A percentile compares a stretch with the other conserved stretches of the same genome.
phyloP scores from a whole-genome alignment of 257 asterid species.

The Handroanthus guayacan region DNA sequence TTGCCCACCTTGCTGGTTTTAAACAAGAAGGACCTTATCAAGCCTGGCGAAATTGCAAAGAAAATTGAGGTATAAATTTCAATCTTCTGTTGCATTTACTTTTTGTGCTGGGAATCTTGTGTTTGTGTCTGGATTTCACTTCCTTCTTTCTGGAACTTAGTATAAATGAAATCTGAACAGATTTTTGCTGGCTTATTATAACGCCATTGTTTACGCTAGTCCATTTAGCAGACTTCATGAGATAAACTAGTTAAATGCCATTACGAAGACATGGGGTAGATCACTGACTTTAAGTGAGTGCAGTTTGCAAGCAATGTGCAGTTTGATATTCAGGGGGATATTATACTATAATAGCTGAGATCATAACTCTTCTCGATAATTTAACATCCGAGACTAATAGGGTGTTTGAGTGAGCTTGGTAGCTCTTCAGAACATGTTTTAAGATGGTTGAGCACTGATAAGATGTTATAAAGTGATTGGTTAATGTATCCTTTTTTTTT shows the following conservation, averaged over 20 bases:
- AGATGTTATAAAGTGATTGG: too few relatives aligned
- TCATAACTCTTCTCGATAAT: not conserved
- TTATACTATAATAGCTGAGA: not conserved
- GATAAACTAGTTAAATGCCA: not conserved
- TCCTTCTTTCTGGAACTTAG: not conserved
- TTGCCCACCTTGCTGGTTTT: slow-evolving; percentile 83
- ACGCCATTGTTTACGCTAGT: not conserved
- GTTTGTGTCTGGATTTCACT: slow-evolving; percentile 2
- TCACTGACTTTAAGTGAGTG: slow-evolving; percentile 7
- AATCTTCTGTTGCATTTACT: not conserved
- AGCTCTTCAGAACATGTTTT: too few relatives aligned
- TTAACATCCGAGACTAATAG: not conserved
- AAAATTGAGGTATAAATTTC: slow-evolving; percentile 70
- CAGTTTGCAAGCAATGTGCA: not conserved
- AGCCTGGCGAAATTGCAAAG: slow-evolving; percentile 98
- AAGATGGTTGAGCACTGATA: too few relatives aligned
- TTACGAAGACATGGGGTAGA: not conserved
- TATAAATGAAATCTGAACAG: not conserved
- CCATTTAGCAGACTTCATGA: not conserved
- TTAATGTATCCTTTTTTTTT: too few relatives aligned
- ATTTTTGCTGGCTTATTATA: not conserved
- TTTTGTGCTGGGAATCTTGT: slow-evolving; percentile 19
- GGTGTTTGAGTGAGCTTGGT: too few relatives aligned
- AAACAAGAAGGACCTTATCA: slow-evolving; percentile 93
- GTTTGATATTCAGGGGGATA: not conserved